Percentiles rank a stretch among this genome's conserved stretches.
phyloP scores from a whole-genome alignment of 2,329 filamentous ascomycete genomes.

The Grosmannia clavigera region DNA sequence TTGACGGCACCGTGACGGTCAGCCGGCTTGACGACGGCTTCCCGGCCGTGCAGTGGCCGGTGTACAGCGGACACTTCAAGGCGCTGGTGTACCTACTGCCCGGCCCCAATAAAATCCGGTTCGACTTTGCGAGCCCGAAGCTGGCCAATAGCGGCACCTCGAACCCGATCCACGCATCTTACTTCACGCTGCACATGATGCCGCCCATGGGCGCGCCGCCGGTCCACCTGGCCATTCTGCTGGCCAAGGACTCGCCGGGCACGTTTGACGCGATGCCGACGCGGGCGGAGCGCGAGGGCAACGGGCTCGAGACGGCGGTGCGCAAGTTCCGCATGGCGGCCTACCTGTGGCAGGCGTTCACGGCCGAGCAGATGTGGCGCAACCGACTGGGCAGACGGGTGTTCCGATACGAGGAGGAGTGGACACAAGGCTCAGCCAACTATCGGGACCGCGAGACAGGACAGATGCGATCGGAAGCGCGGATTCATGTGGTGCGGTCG shows the following conservation, averaged over 20 bases:
- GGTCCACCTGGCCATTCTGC: constrained; percentile 74
- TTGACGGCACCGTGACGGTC: constrained; percentile 72
- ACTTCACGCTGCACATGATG: constrained; percentile 75
- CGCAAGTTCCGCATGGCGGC: constrained; percentile 90
- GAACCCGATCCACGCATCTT: constrained; percentile 63
- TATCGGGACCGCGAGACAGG: constrained; percentile 58
- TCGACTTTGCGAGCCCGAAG: constrained; percentile 81
- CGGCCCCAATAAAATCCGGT: constrained; percentile 74
- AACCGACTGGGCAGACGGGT: constrained; percentile 74
- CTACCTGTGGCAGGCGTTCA: constrained; percentile 95
- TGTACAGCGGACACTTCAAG: constrained; percentile 84
- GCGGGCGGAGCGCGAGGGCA: constrained; percentile 65
- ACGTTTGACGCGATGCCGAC: constrained; percentile 76
- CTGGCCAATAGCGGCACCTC: constrained; percentile 55
- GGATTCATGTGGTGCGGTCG: constrained; percentile 71
- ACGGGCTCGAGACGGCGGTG: constrained; percentile 66
- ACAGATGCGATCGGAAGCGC: constrained; percentile 79
- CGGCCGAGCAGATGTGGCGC: constrained; percentile 88
- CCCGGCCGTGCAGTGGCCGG: constrained; percentile 74
- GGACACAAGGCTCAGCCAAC: constrained; percentile 73
- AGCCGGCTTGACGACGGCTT: constrained; percentile 77
- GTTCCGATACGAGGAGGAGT: constrained; percentile 91
- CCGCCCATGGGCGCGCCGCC: constrained; percentile 68
- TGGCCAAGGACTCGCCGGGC: constrained; percentile 77
- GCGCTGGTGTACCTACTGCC: constrained; percentile 80